Evolutionary conservation across 2,329 filamentous ascomycete genomes (phyloP), one percentile per base, ranked within the genome.

Genomic region (Nemania serpens): DNA sequence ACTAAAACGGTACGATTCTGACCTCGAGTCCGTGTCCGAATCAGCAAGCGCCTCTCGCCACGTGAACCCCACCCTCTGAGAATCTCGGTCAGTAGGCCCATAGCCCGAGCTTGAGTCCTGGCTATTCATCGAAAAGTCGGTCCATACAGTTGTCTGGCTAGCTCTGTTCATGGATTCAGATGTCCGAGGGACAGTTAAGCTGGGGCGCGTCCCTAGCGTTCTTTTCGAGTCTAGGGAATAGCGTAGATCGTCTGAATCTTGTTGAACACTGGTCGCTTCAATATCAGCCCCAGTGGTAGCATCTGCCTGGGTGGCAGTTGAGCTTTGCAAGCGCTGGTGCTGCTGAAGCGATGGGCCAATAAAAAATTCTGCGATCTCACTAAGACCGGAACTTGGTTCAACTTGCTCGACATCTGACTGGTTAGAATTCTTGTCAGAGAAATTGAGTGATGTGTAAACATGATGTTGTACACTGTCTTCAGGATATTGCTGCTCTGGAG

Each of bases 61-160:
- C 18, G 62, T 56, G 11, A 67, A 69, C 39, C 69, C 66, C 13
- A 64, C 65, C 43, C 65, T 61, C 46, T 66, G 68, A 17, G 70
- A 53, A 54, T 66, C 62, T 20, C 50, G 64, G 34, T 72, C 68
- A 25, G 65, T 66, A 20, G 66, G 62, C 20, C 66, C 70, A 53
- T 71, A 72, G 15, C 75, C 72, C 5, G 74, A 75, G 39, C 70
- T 71, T 17, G 75, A 75, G 33, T 83, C 81, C 18, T 76, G 78
- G 59, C 82, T 86, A 15, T 83, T 82, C 10, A 86, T 75, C 0
- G 84, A 85, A 61, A 83, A 81, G 68, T 87, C 84, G 25, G 84
- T 87, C 84, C 84, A 87, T n/a, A 79, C 76, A 1, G 84, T 85
- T 55, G 82, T 80, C 50, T 84, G 82, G 63, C 84, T 87, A 18